A percentile compares a stretch with the other conserved stretches of the same genome.
Evolutionary conservation across 2,329 filamentous ascomycete species (phyloP).

Genomic region (Rutstroemia sp.): DNA sequence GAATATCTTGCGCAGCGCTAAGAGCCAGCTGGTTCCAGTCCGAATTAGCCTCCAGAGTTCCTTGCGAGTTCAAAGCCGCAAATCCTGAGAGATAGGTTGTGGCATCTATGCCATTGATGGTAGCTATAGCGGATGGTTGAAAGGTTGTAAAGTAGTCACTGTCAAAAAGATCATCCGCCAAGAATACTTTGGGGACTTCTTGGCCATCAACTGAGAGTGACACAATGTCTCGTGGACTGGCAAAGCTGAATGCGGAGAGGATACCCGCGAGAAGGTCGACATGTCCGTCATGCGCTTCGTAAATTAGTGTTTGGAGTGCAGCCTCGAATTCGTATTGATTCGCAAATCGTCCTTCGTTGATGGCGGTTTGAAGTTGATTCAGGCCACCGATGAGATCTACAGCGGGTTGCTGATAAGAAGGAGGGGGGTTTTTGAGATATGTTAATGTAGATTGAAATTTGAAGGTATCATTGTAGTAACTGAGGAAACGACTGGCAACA

Average conservation of each 20-base stretch:
- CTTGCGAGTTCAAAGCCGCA: slow-evolving; percentile 27
- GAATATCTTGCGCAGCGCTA: slow-evolving; percentile 22
- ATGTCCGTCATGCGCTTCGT: slow-evolving; percentile 54
- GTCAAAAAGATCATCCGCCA: slow-evolving; percentile 29
- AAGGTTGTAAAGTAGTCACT: slow-evolving; percentile 12
- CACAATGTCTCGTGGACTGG: slow-evolving; percentile 42
- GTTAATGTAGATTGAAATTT: slow-evolving; percentile 24
- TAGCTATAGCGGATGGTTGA: slow-evolving; percentile 37
- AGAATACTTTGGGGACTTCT: slow-evolving; percentile 30
- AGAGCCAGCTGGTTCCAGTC: slow-evolving; percentile 31
- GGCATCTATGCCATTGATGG: slow-evolving; percentile 48
- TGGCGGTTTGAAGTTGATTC: slow-evolving; percentile 35
- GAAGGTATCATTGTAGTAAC: slow-evolving; percentile 38
- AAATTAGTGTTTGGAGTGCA: slow-evolving; percentile 43
- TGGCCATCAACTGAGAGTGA: slow-evolving; percentile 52
- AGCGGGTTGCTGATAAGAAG: slow-evolving; percentile 39
- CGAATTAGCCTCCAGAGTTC: slow-evolving; percentile 31
- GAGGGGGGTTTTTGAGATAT: slow-evolving; percentile 41
- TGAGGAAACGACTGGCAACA: slow-evolving; percentile 36
- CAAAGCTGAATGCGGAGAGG: slow-evolving; percentile 42
- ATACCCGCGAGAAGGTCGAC: slow-evolving; percentile 46
- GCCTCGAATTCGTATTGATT: slow-evolving; percentile 49
- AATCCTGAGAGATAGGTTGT: slow-evolving; percentile 39
- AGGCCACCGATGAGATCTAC: slow-evolving; percentile 41
- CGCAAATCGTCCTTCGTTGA: slow-evolving; percentile 34